These are phyloP conservation scores for Talaromyces sp. DNA, from an alignment of 2,329 filamentous ascomycete species.

Conservation along the genomic window DNA sequence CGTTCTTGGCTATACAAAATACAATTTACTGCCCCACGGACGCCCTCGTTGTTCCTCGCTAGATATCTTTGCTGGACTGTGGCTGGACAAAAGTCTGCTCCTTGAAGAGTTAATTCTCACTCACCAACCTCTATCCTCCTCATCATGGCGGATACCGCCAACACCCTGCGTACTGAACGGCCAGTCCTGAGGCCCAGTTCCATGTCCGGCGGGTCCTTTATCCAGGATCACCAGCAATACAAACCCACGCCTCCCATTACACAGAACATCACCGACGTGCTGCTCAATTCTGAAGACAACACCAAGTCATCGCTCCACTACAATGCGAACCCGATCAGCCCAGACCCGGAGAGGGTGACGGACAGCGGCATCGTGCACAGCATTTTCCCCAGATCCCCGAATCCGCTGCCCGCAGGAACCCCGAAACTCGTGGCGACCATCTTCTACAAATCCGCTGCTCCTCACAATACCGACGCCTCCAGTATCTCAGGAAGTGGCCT, in stretches of 20 bases:
- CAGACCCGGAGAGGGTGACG: constrained; percentile 35
- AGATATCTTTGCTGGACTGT: not conserved
- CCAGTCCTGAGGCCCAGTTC: constrained; percentile 39
- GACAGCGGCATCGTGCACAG: constrained; percentile 44
- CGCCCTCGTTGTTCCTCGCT: not conserved
- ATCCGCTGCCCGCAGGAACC: constrained; percentile 34
- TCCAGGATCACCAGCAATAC: constrained; percentile 46
- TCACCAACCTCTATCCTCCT: not conserved
- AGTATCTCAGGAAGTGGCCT: constrained; percentile 30
- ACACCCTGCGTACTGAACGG: constrained; percentile 28
- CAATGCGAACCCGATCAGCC: constrained; percentile 31
- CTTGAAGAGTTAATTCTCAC: no score
- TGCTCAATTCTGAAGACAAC: constrained; percentile 17
- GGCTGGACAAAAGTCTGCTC: not conserved
- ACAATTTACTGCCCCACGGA: not conserved
- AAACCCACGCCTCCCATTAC: constrained; percentile 31
- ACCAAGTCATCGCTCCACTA: constrained; percentile 17
- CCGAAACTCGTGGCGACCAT: constrained; percentile 44
- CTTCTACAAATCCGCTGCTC: constrained; percentile 42
- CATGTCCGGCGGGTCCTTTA: constrained; percentile 38
- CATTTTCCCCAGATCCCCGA: constrained; percentile 39
- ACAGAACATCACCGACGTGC: constrained; percentile 32
- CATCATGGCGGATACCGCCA: constrained; percentile 16
- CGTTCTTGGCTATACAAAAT: not conserved
- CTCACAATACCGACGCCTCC: constrained; percentile 42